Evolutionary conservation across 2,329 filamentous ascomycete genomes (phyloP).

Genomic region (Exophiala sideris): DNA sequence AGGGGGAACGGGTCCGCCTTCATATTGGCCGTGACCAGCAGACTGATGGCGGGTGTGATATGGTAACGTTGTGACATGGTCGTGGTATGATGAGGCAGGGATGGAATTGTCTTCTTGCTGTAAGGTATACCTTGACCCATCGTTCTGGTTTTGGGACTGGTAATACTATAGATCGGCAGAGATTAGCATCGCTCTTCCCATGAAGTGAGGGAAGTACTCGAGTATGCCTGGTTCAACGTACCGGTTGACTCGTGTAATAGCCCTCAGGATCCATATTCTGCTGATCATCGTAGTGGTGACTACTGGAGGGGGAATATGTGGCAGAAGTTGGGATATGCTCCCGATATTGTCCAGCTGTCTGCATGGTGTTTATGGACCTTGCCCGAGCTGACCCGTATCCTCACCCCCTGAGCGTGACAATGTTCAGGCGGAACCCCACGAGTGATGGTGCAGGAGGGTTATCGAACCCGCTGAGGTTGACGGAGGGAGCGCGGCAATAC

Average conservation of each 20-base stretch:
- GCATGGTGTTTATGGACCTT: conserved; percentile 23
- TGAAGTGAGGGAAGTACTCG: not conserved
- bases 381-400: conserved; percentile 6
- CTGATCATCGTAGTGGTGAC: conserved; percentile 15
- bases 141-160: conserved; percentile 7
- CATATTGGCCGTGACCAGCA: conserved; percentile 51
- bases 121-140: conserved; percentile 11
- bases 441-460: not conserved
- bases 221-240: conserved; percentile 2
- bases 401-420: conserved; percentile 8
- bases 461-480: not conserved
- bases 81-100: conserved; percentile 14
- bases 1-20: conserved; percentile 65
- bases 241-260: conserved; percentile 19
- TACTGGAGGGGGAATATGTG: conserved; percentile 10
- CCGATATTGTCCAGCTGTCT: conserved; percentile 19
- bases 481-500: not conserved
- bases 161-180: conserved; percentile 14
- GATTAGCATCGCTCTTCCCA: conserved; percentile 3
- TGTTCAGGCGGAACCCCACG: not conserved
- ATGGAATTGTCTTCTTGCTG: conserved; percentile 12
- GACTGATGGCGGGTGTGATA: conserved; percentile 33
- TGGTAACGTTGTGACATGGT: conserved; percentile 15
- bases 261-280: conserved; percentile 11
- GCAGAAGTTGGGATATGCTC: conserved; percentile 14